Evolutionary conservation across 495 filamentous ascomycete genomes (phyloP), one percentile per base, ranked within the genome.

Genomic region (Platismatia glauca): DNA sequence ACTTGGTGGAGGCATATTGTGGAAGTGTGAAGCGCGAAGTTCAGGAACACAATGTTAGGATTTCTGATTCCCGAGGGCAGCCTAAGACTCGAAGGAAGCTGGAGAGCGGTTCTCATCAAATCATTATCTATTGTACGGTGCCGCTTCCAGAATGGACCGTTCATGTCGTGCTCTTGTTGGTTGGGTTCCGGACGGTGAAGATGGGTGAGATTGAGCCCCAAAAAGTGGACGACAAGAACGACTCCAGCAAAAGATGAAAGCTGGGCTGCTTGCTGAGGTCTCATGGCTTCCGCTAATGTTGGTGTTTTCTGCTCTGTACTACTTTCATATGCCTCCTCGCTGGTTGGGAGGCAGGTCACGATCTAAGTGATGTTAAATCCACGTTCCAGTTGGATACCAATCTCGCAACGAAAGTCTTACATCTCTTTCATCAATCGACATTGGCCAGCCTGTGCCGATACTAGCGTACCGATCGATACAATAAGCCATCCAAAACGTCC

Each of bases 1-100:
- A 95, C 95, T 72, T 99, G 94, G 71, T 99, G 94, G 9, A 97
- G 81, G 73, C 95, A 97, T 50, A 99, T 97, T 3, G 91, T 94
- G 2, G 91, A 95, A 0, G 94, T 96, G 70, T 97, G 94, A 39
- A 97, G 91, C 69, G 87, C 89, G 89, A 97, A 96, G 64, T 97
- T 97, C 38, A 89, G 86, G 69, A 97, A 97, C 24, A 99, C 85
- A 57, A 95, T 85, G 67, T 97, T 99, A 11, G 91, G 78, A 71
- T 95, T 87, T 15, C 76, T 73, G 50, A 95, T 78, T 0, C 89
- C 92, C 46, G 72, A 72, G 4, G 95, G 92, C 37, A 99, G 78
- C 66, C 92, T 87, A 18, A 99, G 81, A 66, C 89, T 79, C n/a
- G 81, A 82, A 0, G 94, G 94, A 57, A 99, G 79, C 31, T 87